phyloP scores from a whole-genome alignment of 495 filamentous ascomycete species.

The Talaromyces ruber region DNA sequence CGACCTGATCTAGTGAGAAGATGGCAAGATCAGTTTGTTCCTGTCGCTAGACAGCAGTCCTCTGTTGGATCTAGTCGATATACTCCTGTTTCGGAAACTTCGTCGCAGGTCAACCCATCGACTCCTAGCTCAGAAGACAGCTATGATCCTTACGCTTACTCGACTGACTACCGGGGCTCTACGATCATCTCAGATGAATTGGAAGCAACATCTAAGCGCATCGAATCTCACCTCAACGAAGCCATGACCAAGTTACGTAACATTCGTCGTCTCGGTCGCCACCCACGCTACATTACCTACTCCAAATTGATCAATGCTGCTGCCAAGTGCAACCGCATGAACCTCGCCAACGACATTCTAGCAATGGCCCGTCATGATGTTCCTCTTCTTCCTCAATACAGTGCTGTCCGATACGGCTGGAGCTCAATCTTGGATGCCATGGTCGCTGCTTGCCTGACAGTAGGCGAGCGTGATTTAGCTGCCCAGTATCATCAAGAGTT shows the following conservation, averaged over 20 bases:
- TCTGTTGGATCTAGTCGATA: conserved; percentile 24
- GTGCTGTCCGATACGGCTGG: conserved; percentile 88
- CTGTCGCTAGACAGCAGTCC: conserved; percentile 15
- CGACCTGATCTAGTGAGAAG: conserved; percentile 48
- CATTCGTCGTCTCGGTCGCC: conserved; percentile 83
- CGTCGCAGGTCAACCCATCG: conserved; percentile 24
- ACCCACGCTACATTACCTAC: conserved; percentile 92
- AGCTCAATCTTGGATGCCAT: conserved; percentile 89
- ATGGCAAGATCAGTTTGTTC: conserved; percentile 48
- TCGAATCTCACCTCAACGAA: conserved; percentile 66
- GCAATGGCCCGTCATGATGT: conserved; percentile 81
- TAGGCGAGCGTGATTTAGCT: conserved; percentile 70
- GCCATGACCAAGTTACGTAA: conserved; percentile 77
- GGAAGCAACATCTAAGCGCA: conserved; percentile 60
- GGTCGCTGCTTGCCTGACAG: conserved; percentile 84
- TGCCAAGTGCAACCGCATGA: conserved; percentile 68
- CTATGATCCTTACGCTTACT: conserved; percentile 82
- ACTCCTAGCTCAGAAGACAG: conserved; percentile 57
- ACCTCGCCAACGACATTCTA: conserved; percentile 78
- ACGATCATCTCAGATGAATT: conserved; percentile 80
- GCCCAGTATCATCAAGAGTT: conserved; percentile 85
- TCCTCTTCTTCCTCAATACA: conserved; percentile 70
- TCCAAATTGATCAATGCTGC: conserved; percentile 89
- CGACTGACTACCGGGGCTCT: conserved; percentile 87
- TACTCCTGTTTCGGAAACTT: conserved; percentile 30